Conservation (phyloP, 2,329 filamentous ascomycete species). For the Monosporascus sp. region DNA sequence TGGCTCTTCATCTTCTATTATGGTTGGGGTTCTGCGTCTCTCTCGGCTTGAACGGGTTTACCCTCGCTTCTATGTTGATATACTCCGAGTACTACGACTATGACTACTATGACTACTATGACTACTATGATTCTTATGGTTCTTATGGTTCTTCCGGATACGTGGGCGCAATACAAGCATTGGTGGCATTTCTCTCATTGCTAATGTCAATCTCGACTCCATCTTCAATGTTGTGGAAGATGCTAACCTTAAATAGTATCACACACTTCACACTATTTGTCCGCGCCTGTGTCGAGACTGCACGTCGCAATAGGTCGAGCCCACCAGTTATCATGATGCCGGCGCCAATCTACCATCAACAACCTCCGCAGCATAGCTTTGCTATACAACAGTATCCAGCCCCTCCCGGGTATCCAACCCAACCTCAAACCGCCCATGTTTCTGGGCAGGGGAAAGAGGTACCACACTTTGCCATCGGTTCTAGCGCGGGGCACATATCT, state of each 20-base stretch:
- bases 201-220: constrained; percentile 10
- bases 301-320: constrained; percentile 3
- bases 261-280: constrained; percentile 20
- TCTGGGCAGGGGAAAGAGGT: no score
- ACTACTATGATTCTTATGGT: constrained; percentile 6
- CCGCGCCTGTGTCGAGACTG: constrained; percentile 14
- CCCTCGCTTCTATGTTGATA: constrained; percentile 7
- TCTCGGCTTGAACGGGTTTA: constrained; percentile 10
- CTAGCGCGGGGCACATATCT: no score
- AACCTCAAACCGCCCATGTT: no score
- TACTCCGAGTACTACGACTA: constrained; percentile 4
- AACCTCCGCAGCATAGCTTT: no score
- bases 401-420: no score
- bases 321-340: no score
- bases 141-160: constrained; percentile 3
- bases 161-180: constrained; percentile 8
- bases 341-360: no score
- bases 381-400: no score
- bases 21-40: constrained; percentile 14
- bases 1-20: constrained; percentile 17
- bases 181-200: constrained; percentile 12
- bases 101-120: constrained; percentile 4
- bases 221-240: neutral
- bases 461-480: no score
- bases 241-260: constrained; percentile 12